Conservation (phyloP, 140 eudicot genomes). For the Bidens hawaiensis region DNA sequence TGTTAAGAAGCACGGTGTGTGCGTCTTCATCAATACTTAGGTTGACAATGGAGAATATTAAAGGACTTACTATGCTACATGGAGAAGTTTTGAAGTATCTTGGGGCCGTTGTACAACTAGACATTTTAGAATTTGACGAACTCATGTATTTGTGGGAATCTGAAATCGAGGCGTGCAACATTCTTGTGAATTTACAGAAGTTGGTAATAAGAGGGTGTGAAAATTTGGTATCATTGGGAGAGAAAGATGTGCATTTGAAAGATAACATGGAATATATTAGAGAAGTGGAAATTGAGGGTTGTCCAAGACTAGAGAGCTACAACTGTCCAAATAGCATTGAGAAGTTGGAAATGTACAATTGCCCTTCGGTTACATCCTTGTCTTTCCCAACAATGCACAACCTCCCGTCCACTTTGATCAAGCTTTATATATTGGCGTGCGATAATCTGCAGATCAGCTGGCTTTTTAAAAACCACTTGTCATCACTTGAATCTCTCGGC, state of each 20-base stretch:
- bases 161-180: neutral
- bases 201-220: neutral
- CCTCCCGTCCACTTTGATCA: too few species aligned
- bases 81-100: conserved; percentile 5
- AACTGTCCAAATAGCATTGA: neutral
- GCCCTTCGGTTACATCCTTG: too few species aligned
- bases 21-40: neutral
- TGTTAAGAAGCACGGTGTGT: conserved; percentile 15
- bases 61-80: conserved; percentile 20
- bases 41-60: neutral
- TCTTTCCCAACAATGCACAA: too few species aligned
- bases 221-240: neutral
- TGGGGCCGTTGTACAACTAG: neutral
- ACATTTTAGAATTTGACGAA: neutral
- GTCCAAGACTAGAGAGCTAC: neutral
- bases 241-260: neutral
- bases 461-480: too few species aligned
- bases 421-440: too few species aligned
- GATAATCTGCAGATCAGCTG: too few species aligned
- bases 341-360: too few species aligned
- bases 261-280: neutral
- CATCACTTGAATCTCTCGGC: too few species aligned
- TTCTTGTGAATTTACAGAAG: too few species aligned
- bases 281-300: neutral
- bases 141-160: conserved; percentile 19